phyloP scores from a whole-genome alignment of 192 early-diverging fungal species.

The Geosiphon pyriformis region DNA sequence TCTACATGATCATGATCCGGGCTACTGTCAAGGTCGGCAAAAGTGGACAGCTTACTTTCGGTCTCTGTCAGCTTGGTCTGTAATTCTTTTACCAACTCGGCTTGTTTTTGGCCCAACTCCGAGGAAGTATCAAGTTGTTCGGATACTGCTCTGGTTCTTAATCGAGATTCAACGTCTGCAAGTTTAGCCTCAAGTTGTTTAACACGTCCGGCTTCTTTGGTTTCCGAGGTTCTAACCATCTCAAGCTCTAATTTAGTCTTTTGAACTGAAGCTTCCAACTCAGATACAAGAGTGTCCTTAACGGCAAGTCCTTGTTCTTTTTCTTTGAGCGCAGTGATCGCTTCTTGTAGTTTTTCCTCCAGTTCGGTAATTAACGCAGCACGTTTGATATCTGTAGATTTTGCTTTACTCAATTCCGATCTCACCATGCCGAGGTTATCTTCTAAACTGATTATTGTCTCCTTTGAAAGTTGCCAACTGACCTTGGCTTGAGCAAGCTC shows the following conservation, averaged over 20 bases:
- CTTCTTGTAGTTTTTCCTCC: conserved; percentile 11
- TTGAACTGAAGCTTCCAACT: conserved; percentile 8
- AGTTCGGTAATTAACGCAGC: conserved; percentile 4
- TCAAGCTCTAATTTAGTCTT: conserved; percentile 7
- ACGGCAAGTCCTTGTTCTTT: conserved; percentile 1
- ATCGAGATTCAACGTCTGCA: not conserved
- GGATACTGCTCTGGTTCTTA: not conserved
- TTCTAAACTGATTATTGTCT: conserved; percentile 8
- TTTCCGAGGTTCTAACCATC: not conserved
- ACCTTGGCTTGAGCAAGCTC: conserved; percentile 4
- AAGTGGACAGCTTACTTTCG: too few species aligned
- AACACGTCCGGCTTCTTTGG: conserved; percentile 1
- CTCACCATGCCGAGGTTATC: conserved; percentile 1
- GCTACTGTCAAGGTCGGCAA: too few species aligned
- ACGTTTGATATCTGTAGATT: conserved; percentile 3
- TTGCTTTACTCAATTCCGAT: conserved; percentile 6
- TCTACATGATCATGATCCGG: too few species aligned
- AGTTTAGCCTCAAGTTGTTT: conserved; percentile 3
- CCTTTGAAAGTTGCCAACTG: conserved; percentile 2
- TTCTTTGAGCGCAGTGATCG: not conserved
- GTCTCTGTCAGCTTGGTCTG: not conserved
- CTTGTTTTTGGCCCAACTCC: not conserved
- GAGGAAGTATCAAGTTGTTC: not conserved
- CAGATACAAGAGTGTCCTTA: conserved; percentile 2
- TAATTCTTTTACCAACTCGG: not conserved